Conservation (phyloP, 805 yeast species). For the Yarrowia hollandica region DNA sequence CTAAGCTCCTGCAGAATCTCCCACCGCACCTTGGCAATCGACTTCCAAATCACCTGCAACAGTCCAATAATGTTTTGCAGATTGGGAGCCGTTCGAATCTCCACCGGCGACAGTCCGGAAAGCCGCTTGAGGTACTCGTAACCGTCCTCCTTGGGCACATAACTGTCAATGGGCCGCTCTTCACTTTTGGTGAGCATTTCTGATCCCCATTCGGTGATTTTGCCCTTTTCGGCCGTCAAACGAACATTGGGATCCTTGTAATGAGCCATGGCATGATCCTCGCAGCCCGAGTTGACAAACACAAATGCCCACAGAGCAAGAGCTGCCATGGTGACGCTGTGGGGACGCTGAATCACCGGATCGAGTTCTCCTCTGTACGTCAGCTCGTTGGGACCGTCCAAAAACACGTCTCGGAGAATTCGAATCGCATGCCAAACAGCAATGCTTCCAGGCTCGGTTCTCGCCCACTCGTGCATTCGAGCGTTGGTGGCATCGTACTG, state of each 20-base stretch:
- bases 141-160: conserved; percentile 47
- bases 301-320: conserved; percentile 17
- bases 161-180: conserved; percentile 26
- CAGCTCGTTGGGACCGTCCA: conserved; percentile 35
- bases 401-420: conserved; percentile 60
- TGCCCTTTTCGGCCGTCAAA: background rate
- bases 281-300: conserved; percentile 14
- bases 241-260: conserved; percentile 5
- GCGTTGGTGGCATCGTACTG: conserved; percentile 53
- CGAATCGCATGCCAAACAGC: conserved; percentile 59
- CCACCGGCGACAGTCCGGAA: conserved; percentile 32
- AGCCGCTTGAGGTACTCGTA: conserved; percentile 52
- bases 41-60: conserved; percentile 39
- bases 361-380: conserved; percentile 9
- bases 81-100: conserved; percentile 45
- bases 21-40: conserved; percentile 37
- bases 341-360: conserved; percentile 16
- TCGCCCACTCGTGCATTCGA: conserved; percentile 56
- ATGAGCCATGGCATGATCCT: conserved; percentile 5
- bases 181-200: conserved; percentile 32
- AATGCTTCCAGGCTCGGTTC: conserved; percentile 50
- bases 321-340: conserved; percentile 16
- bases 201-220: background rate
- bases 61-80: conserved; percentile 58
- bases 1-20: conserved; percentile 37